Evolutionary conservation across 202 grass and related monocot genomes (phyloP), one percentile per base, ranked within the genome.

Genomic region (Bolboschoenoplectus hybrid): DNA sequence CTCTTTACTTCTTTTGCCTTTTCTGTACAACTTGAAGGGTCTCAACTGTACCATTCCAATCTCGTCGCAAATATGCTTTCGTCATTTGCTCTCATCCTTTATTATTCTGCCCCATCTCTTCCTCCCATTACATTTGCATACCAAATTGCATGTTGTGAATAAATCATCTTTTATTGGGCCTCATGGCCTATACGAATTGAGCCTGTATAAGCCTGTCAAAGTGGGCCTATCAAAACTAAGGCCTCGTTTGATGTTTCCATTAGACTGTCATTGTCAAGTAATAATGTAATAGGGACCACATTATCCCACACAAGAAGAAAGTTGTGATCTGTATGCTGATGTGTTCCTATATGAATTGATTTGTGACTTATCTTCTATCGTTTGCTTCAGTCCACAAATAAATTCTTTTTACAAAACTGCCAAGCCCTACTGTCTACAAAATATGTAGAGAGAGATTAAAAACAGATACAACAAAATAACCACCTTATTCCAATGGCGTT

Each of bases 331-430:
- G 44, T 47, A 53, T 70, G 81, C 81, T 57, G 46, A 84, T 26
- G 32, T 70, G 81, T 52, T 36, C 6, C 3, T 52, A 40, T 67
- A 43, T 65, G 26, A 84, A 14, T 17, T 77, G 32, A 39, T 52
- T 70, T 70, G 38, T n/a, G 7, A 36, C 73, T 84, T 84, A 84
- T 84, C 81, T 45, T 57, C 64, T 52, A 6, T 65, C 32, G 3
- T 70, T 40, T 83, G 45, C 44, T 67, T 68, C 62, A 40, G 82
- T 55, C 82, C 82, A 84, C 82, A 84, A 43, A 57, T 43, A 63
- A 50, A 71, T 16, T 49, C 62, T 13, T 20, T 14, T 13, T 57
- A 41, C 51, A 70, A 44, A 84, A 38, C 38, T 50, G 7, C 66
- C 63, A 55, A 50, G 26, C 17, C 9, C 16, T 43, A 6, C 13